Conservation (phyloP, 352 stramenopile species). For the Pythium sukuiense region DNA sequence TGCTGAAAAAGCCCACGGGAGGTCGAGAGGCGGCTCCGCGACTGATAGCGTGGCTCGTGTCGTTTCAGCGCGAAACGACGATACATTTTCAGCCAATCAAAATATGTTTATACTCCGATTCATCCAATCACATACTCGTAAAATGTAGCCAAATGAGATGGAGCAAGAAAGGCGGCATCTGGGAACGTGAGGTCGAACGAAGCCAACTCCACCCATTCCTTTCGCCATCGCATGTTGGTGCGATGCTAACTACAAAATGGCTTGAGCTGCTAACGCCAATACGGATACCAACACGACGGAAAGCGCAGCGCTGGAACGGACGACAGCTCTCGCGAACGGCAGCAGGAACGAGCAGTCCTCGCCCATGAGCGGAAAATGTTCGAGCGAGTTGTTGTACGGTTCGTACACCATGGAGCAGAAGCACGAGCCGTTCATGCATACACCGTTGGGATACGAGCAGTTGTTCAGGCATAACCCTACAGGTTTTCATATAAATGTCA, state of each 20-base stretch:
- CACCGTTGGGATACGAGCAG: slow-evolving; percentile 95
- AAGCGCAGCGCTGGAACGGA: neutral
- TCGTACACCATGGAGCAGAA: slow-evolving; percentile 91
- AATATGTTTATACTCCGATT: neutral
- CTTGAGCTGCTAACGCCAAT: neutral
- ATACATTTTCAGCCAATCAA: slow-evolving; percentile 1
- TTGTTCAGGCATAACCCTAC: slow-evolving; percentile 95
- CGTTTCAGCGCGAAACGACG: slow-evolving; percentile 12
- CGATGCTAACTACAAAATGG: neutral
- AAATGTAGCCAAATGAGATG: slow-evolving; percentile 5
- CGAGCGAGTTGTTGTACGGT: slow-evolving; percentile 93
- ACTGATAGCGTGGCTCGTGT: neutral
- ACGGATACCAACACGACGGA: neutral
- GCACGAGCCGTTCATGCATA: slow-evolving; percentile 91
- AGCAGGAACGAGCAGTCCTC: slow-evolving; percentile 84
- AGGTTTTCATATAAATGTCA: neutral
- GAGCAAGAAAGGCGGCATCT: neutral
- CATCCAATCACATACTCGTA: neutral
- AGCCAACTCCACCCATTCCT: neutral
- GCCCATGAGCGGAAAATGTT: slow-evolving; percentile 78
- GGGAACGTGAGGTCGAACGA: too few relatives aligned
- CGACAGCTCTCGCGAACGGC: slow-evolving; percentile 50
- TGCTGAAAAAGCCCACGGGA: neutral
- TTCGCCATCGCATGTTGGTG: neutral
- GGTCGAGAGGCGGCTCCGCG: neutral